phyloP scores from a whole-genome alignment of 2,329 filamentous ascomycete species.

The Grosmannia huntii region DNA sequence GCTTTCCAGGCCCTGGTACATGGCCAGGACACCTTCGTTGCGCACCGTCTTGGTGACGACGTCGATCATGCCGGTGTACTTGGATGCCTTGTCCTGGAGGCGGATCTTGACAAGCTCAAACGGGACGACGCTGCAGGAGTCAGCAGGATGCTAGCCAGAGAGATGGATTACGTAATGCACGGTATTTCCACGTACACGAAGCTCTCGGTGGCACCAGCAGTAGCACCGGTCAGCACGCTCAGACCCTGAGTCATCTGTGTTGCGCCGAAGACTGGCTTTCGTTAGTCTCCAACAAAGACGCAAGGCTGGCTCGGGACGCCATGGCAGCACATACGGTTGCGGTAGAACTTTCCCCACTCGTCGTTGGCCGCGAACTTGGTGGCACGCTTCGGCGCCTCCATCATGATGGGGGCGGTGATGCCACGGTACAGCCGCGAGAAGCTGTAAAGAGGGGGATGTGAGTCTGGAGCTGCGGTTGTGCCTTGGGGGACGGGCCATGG shows the following conservation, averaged over 20 bases:
- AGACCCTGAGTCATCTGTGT: conserved; percentile 83
- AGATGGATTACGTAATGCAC: neutral
- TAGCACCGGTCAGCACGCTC: conserved; percentile 85
- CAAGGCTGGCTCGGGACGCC: neutral
- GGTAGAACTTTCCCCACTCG: conserved; percentile 93
- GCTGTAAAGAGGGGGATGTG: conserved; percentile 27
- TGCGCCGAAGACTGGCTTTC: conserved; percentile 51
- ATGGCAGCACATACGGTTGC: conserved; percentile 32
- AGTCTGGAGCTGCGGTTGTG: neutral
- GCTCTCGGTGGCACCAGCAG: conserved; percentile 87
- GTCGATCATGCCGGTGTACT: conserved; percentile 73
- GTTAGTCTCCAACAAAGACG: neutral
- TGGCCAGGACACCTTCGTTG: conserved; percentile 50
- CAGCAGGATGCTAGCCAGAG: neutral
- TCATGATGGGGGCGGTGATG: conserved; percentile 89
- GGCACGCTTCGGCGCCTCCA: conserved; percentile 55
- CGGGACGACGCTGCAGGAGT: conserved; percentile 54
- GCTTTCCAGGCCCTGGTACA: conserved; percentile 95
- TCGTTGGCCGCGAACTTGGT: conserved; percentile 99
- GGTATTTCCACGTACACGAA: conserved; percentile 37
- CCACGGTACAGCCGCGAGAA: conserved; percentile 88
- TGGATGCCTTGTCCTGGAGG: conserved; percentile 89
- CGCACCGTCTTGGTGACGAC: conserved; percentile 55
- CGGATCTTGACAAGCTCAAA: conserved; percentile 99
- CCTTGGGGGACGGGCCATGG: neutral